Percentiles rank a stretch among this genome's conserved stretches.
Conservation (phyloP, 805 yeast genomes). For the Kuraishia capsulata region DNA sequence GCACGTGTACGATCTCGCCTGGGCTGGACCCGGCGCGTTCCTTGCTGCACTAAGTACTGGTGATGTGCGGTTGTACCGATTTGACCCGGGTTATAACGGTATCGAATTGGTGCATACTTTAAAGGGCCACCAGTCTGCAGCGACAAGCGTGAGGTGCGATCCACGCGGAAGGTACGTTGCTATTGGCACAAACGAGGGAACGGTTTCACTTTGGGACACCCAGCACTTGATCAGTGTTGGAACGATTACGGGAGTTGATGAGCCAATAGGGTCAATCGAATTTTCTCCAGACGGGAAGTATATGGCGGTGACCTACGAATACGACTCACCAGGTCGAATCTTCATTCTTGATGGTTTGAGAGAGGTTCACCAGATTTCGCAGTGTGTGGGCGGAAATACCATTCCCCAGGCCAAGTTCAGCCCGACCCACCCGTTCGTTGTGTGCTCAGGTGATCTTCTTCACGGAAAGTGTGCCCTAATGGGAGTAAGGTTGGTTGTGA, state of each 20-base stretch:
- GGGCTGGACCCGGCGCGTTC: constrained; percentile 22
- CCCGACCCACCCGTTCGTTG: constrained; percentile 1
- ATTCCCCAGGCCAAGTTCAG: constrained; percentile 1
- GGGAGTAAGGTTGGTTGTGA: no score
- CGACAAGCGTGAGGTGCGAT: constrained; percentile 27
- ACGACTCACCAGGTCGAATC: constrained; percentile 25
- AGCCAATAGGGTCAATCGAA: constrained; percentile 28
- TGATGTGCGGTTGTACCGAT: constrained; percentile 17
- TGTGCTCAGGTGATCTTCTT: constrained; percentile 1
- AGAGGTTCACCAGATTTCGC: constrained; percentile 10
- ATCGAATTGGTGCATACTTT: constrained; percentile 12
- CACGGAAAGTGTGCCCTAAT: constrained; percentile 2
- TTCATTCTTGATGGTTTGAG: constrained; percentile 18
- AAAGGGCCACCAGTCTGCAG: constrained; percentile 27
- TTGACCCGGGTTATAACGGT: constrained; percentile 1
- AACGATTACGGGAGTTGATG: constrained; percentile 28
- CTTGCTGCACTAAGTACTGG: constrained; percentile 32
- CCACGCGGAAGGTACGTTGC: constrained; percentile 29
- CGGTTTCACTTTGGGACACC: constrained; percentile 31
- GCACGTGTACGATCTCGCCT: constrained; percentile 28
- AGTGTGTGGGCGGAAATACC: not conserved
- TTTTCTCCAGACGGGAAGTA: constrained; percentile 28
- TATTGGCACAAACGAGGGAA: constrained; percentile 38
- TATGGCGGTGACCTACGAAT: constrained; percentile 30
- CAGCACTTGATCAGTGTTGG: constrained; percentile 21